Percentiles rank a stretch among this genome's conserved stretches.
Evolutionary conservation across 2,329 filamentous ascomycete genomes (phyloP).

Genomic region (Juglanconis oblonga): DNA sequence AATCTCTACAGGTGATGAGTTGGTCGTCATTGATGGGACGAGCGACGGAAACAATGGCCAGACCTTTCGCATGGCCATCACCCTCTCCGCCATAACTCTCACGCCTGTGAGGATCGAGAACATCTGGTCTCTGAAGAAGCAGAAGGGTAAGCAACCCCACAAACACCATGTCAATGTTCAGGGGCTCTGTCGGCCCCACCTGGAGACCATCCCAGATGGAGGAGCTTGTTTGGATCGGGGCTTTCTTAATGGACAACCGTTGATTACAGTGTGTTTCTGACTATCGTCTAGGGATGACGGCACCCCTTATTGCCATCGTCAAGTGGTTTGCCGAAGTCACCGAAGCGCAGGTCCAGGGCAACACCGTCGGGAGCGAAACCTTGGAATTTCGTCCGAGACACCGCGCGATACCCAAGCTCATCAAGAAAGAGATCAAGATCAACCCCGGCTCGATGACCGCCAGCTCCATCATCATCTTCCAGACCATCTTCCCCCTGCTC

Average conservation of each 20-base stretch:
- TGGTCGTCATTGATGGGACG: constrained; percentile 50
- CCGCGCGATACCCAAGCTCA: constrained; percentile 31
- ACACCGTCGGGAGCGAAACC: constrained; percentile 48
- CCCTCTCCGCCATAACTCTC: constrained; percentile 53
- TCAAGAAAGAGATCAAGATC: constrained; percentile 48
- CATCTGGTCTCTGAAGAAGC: constrained; percentile 50
- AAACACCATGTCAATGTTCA: too few species aligned
- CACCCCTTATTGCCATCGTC: constrained; percentile 57
- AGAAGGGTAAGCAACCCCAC: constrained; percentile 20
- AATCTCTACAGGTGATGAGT: neutral
- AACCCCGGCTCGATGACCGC: constrained; percentile 48
- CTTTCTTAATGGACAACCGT: too few species aligned
- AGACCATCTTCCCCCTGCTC: constrained; percentile 58
- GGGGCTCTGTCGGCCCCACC: too few species aligned
- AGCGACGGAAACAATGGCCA: constrained; percentile 62
- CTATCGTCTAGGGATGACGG: constrained; percentile 48
- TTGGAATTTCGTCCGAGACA: constrained; percentile 45
- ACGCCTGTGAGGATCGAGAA: constrained; percentile 52
- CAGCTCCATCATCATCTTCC: constrained; percentile 57
- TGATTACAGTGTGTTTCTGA: neutral
- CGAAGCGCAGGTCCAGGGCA: constrained; percentile 46
- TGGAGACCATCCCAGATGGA: too few species aligned
- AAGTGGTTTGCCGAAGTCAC: constrained; percentile 52
- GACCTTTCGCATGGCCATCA: constrained; percentile 53
- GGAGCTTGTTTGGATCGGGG: too few species aligned